These are phyloP conservation scores for Gymnopus androsaceus DNA, from an alignment of 1,284 basidiomycete genomes.

Conservation along the genomic window DNA sequence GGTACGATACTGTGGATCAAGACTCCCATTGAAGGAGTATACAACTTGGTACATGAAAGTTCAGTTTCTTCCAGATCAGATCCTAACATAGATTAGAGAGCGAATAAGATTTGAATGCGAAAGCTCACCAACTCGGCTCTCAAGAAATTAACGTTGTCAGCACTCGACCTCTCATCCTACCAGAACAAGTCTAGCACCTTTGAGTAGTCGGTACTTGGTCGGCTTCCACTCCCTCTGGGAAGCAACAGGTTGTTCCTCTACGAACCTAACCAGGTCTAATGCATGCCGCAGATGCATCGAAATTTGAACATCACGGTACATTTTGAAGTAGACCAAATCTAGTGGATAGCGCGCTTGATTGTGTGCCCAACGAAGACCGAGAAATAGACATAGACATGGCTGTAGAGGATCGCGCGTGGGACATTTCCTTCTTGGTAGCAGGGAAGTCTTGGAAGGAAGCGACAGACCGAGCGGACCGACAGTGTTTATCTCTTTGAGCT, in stretches of 20 bases:
- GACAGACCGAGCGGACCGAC: conserved; percentile 56
- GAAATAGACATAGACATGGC: conserved; percentile 21
- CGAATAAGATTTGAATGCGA: no score
- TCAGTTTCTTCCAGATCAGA: no score
- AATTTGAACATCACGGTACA: conserved; percentile 57
- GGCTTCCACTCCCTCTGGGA: neutral
- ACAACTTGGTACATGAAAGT: no score
- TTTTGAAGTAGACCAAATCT: conserved; percentile 54
- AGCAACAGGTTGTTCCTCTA: neutral
- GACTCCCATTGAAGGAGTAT: no score
- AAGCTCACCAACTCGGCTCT: no score
- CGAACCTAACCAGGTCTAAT: conserved; percentile 49
- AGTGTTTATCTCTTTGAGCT: conserved; percentile 37
- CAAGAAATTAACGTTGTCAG: conserved; percentile 44
- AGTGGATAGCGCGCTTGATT: neutral
- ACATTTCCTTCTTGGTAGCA: neutral
- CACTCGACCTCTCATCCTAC: conserved; percentile 46
- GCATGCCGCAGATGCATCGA: conserved; percentile 52
- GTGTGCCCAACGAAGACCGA: conserved; percentile 12
- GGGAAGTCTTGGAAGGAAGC: conserved; percentile 36
- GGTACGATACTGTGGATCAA: no score
- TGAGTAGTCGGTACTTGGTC: conserved; percentile 32
- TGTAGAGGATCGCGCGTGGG: neutral
- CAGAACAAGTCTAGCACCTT: conserved; percentile 43
- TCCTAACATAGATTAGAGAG: no score